Evolutionary conservation across 768 basidiomycete genomes (phyloP), one percentile per base, ranked within the genome.

Genomic region (Agrocybe praecox): DNA sequence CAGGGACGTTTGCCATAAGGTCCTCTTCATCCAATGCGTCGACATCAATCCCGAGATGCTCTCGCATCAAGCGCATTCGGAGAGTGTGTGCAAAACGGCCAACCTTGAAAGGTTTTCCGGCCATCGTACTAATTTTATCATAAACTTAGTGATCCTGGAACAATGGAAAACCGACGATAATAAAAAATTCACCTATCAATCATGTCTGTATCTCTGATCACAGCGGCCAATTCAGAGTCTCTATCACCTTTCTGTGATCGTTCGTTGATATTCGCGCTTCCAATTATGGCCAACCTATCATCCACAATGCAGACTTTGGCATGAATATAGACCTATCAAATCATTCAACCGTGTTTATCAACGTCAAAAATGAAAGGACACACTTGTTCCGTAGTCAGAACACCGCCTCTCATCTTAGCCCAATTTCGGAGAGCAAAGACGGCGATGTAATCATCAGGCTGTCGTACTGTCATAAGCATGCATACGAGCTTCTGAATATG

Each of bases 221-320:
- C 86, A 34, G 92, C 87, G 2, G 94, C 94, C 32, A 98, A 71
- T 69, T 99, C 97, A 2, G 96, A 98, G 71, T 99, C 97, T 24
- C 97, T 88, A 69, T 99, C 96, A 21, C 97, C 97, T 24, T 94
- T 82, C 67, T 93, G 92, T 14, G 94, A 96, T 34, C 97, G 86
- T 69, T 99, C 97, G 67, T 99, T 98, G 76, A 99, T 94, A 70
- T 97, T 98, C 17, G 96, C 96, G 53, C 94, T 95, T 15, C 94
- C 94, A 61, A 97, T 97, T 67, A 97, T 94, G 29, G 85, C 94
- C 55, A 95, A 76, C 51, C 97, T 87, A 69, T 99, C 96, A 69
- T 99, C 97, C 5, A 98, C 95, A 53, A 98, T 87, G 63, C 88
- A 89, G 18, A 88, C 83, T 76, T 94, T 94, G 45, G 82, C 90